These are phyloP conservation scores for Tetragonia tetragonoides DNA, from an alignment of 148 eudicot species.

Conservation along the genomic window DNA sequence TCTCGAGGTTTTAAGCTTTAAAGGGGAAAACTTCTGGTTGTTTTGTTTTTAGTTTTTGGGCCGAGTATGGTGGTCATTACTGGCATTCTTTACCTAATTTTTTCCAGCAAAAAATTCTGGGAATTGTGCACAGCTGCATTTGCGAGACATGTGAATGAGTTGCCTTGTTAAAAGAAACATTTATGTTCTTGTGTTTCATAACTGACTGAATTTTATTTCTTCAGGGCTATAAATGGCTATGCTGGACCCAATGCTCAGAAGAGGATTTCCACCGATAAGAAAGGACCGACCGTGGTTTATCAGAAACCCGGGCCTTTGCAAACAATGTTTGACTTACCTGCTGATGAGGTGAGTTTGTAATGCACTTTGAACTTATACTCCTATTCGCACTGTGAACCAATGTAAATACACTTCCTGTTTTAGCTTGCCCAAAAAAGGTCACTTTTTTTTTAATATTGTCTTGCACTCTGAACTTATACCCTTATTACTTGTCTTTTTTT, in stretches of 20 bases:
- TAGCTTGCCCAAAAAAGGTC: not conserved
- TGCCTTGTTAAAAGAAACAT: not conserved
- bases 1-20: not conserved
- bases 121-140: not conserved
- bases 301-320: constrained; percentile 90
- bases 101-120: not conserved
- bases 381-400: not conserved
- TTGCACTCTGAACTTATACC: too few relatives aligned
- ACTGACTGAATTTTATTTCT: not conserved
- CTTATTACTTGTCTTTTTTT: too few relatives aligned
- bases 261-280: constrained; percentile 56
- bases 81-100: not conserved
- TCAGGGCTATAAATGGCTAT: constrained; percentile 65
- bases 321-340: constrained; percentile 72
- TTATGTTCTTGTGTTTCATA: not conserved
- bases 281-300: constrained; percentile 68
- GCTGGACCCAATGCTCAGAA: constrained; percentile 68
- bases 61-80: not conserved
- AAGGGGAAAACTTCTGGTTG: not conserved
- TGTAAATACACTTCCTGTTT: not conserved
- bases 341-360: constrained; percentile 62
- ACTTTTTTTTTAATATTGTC: not conserved
- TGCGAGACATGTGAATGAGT: not conserved
- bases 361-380: not conserved
- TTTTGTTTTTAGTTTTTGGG: not conserved